phyloP scores from a whole-genome alignment of 768 basidiomycete species.

The Cystobasidiopsis lactophilus region DNA sequence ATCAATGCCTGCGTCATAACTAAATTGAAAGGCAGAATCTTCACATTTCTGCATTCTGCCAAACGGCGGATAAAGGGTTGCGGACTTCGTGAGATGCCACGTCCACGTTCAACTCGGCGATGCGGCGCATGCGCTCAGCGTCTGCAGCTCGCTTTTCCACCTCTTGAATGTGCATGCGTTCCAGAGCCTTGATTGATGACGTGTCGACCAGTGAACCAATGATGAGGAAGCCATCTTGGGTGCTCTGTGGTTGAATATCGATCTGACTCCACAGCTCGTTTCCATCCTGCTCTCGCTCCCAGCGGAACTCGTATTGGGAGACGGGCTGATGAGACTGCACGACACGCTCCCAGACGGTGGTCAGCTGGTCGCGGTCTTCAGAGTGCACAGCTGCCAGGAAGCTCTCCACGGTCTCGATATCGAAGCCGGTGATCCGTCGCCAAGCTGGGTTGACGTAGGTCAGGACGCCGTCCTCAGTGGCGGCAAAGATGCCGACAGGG shows the following conservation, averaged over 20 bases:
- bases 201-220: constrained; percentile 13
- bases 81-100: constrained; percentile 13
- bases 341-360: no score
- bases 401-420: no score
- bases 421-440: constrained; percentile 2
- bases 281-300: no score
- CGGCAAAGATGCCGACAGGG: constrained; percentile 12
- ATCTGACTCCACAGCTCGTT: no score
- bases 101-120: constrained; percentile 6
- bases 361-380: no score
- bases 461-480: neutral
- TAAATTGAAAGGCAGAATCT: neutral
- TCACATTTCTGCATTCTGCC: constrained; percentile 14
- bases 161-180: constrained; percentile 9
- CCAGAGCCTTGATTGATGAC: constrained; percentile 9
- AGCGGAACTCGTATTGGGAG: no score
- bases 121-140: constrained; percentile 1
- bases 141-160: constrained; percentile 14
- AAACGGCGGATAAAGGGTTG: constrained; percentile 9
- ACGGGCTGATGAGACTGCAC: no score
- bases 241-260: no score
- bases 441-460: constrained; percentile 9
- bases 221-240: no score
- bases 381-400: no score
- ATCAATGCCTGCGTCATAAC: no score